These are phyloP conservation scores for Edhazardia aedis DNA, from an alignment of 371 early-diverging fungal species.

Conservation along the genomic window DNA sequence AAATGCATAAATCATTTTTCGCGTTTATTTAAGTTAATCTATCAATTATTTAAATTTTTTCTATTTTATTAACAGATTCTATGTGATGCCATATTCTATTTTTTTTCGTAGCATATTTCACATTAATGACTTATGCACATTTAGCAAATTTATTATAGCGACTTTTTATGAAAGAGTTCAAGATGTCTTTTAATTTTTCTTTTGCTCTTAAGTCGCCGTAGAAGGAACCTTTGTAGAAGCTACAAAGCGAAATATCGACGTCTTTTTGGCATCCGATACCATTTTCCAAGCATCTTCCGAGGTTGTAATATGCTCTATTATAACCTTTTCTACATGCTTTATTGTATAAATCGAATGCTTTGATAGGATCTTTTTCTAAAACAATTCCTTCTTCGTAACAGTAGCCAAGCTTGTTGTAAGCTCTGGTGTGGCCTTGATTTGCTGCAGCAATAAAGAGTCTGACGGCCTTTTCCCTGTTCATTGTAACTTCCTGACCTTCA, in stretches of 20 bases:
- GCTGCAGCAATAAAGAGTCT: constrained; percentile 5
- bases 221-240: constrained; percentile 17
- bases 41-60: no score
- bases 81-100: no score
- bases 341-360: constrained; percentile 14
- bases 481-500: constrained; percentile 49
- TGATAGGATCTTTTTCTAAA: constrained; percentile 8
- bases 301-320: constrained; percentile 5
- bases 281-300: constrained; percentile 16
- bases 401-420: constrained; percentile 26
- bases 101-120: no score
- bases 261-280: constrained; percentile 10
- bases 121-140: no score
- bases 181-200: constrained; percentile 6
- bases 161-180: constrained; percentile 2
- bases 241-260: constrained; percentile 8
- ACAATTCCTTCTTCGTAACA: constrained; percentile 30
- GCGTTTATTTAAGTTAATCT: no score
- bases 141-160: no score
- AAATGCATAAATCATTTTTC: no score
- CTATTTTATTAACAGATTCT: no score
- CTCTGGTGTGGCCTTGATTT: constrained; percentile 22
- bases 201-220: constrained; percentile 7
- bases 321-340: constrained; percentile 13
- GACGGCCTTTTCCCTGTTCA: constrained; percentile 51